Base-by-base conservation (phyloP, 352 stramenopile genomes). In the Phytopythium cucurbitacearum region DNA sequence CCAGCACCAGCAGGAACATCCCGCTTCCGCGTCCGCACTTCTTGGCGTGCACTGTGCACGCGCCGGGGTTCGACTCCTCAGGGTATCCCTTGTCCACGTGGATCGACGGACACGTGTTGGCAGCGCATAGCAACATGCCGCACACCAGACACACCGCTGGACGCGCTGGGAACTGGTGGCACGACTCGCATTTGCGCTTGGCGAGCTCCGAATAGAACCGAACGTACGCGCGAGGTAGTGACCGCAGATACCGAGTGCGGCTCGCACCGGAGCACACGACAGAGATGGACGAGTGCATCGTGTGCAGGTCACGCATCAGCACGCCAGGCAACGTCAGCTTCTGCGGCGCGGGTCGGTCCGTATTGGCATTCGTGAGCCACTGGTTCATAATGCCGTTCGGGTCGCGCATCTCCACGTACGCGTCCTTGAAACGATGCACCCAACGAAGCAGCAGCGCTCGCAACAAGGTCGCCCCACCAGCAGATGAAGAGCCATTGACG, bases 111-210 rank as follows among this genome's bases (percentile, higher is more conserved):
- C 85, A 95, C 34, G 82, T 93, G 44, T 80, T 90, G 5, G 85
- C 85, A 1, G 85, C 85, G 49, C 85, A 95, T 15, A 95, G 64
- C 49, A 95, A 57, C 54, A 80, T 73, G 11, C 85, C 85, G 40
- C 85, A 95, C 46, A 92, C 62, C n/a, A 95, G 58, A 58, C 85
- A 95, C 37, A 95, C 79, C n/a, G 82, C 85, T 8, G 85, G 85
- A 6, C 85, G 80, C 6, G 85, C 76, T 0, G 85, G 85, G 40
- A 95, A 95, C 48, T 91, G 79, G 51, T 85, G 65, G 43, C 85
- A 95, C 4, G 73, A 56, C 0, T 77, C 68, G 36, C 85, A 95
- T 53, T 70, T 86, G 67, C 84, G 80, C 59, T 91, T 91, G 38
- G 85, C 84, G 21, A 95, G 62, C 41, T 87, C 76, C 11, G 84